phyloP scores from a whole-genome alignment of 108 stramenopile genomes.

The Conticribra guillardii region DNA sequence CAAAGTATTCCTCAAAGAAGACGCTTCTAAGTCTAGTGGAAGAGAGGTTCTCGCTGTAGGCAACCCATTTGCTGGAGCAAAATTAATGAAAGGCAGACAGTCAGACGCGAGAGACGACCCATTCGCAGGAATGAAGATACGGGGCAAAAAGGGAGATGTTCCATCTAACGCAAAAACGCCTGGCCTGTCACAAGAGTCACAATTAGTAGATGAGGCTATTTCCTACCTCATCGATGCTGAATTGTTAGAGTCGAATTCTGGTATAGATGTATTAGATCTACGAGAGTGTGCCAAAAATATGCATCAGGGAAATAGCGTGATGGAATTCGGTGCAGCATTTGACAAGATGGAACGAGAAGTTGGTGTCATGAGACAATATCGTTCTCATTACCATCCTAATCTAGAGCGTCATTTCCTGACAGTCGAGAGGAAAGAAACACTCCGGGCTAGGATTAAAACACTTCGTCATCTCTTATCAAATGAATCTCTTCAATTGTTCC shows the following conservation, averaged over 20 bases:
- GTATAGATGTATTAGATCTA: conserved; percentile 58
- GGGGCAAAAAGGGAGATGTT: conserved; percentile 58
- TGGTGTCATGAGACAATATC: conserved; percentile 47
- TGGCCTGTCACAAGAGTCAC: conserved; percentile 40
- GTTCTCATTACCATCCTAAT: conserved; percentile 72
- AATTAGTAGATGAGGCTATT: conserved; percentile 59
- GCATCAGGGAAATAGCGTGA: conserved; percentile 58
- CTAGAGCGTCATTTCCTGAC: conserved; percentile 64
- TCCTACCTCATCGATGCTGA: conserved; percentile 60
- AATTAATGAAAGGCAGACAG: conserved; percentile 42
- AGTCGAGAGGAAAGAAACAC: conserved; percentile 70
- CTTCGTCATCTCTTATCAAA: conserved; percentile 82
- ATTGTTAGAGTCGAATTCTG: conserved; percentile 46
- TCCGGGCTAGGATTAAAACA: conserved; percentile 57
- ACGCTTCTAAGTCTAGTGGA: conserved; percentile 12
- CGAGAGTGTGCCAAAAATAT: conserved; percentile 60
- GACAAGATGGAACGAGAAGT: conserved; percentile 44
- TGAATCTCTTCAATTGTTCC: conserved; percentile 91
- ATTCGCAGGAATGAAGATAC: conserved; percentile 77
- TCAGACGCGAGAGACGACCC: conserved; percentile 44
- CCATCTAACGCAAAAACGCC: conserved; percentile 11
- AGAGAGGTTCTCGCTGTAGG: conserved; percentile 1
- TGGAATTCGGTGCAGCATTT: conserved; percentile 64
- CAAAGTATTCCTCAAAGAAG: conserved; percentile 57
- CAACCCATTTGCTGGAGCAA: conserved; percentile 57